Percentiles rank a stretch among this genome's conserved stretches.
Evolutionary conservation across 345 rosid species (phyloP).

Genomic region (Zanthoxylum bungeanum): DNA sequence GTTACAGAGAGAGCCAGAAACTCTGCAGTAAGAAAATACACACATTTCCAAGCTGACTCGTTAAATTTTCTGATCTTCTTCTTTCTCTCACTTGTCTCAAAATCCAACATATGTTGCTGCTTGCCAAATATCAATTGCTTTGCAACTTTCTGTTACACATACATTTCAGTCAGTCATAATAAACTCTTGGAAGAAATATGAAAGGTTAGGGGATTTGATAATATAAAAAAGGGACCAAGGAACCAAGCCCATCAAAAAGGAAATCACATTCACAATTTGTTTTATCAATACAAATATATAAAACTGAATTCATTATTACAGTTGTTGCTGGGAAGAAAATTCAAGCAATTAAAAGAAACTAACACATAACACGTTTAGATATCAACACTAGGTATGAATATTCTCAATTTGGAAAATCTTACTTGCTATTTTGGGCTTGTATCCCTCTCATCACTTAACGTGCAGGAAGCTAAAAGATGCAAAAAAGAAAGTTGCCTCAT

Average conservation of each 20-base stretch:
- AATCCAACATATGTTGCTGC: constrained; percentile 22
- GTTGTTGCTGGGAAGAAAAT: background rate
- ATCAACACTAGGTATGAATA: background rate
- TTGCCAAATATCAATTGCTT: constrained; percentile 56
- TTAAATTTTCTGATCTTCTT: constrained; percentile 75
- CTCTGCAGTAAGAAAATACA: constrained; percentile 86
- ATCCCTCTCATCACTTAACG: background rate
- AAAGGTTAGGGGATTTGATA: background rate
- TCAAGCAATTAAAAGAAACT: background rate
- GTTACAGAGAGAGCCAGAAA: constrained; percentile 69
- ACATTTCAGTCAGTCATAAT: constrained; percentile 1
- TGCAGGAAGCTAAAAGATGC: background rate
- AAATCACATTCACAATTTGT: background rate
- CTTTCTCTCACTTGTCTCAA: constrained; percentile 32
- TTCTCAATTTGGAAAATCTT: background rate
- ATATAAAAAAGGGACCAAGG: background rate
- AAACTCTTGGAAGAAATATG: background rate
- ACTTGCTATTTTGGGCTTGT: background rate
- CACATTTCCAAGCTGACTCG: constrained; percentile 96
- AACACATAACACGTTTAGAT: background rate
- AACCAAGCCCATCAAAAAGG: background rate
- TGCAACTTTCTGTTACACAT: constrained; percentile 53
- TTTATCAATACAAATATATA: background rate
- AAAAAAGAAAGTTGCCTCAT: background rate
- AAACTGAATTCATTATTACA: background rate